These are phyloP conservation scores for Tetrahymena malaccensis DNA, from an alignment of 73 alveolate genomes.

Conservation along the genomic window DNA sequence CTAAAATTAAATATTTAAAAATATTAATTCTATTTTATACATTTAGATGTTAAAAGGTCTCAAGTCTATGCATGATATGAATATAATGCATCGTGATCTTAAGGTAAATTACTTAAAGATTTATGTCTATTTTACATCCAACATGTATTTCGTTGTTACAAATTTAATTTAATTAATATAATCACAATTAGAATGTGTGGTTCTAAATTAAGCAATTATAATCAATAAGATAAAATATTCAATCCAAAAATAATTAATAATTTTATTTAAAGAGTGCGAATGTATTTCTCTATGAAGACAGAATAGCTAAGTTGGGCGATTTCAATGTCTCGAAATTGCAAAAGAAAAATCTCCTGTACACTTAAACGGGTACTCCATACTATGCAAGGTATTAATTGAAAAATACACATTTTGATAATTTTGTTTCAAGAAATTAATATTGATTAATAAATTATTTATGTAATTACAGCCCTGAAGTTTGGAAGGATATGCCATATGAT, in stretches of 20 bases:
- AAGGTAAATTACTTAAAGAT: constrained; percentile 29
- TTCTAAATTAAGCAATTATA: not conserved
- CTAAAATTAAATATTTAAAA: not conserved
- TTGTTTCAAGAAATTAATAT: no score
- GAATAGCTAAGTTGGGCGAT: constrained; percentile 87
- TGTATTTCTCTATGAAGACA: constrained; percentile 71
- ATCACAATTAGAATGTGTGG: not conserved
- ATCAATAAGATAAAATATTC: not conserved
- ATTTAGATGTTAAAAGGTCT: constrained; percentile 59
- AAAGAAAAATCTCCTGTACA: constrained; percentile 68
- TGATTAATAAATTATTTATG: not conserved
- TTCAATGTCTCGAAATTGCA: constrained; percentile 83
- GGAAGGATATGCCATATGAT: constrained; percentile 59
- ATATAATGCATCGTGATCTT: constrained; percentile 77
- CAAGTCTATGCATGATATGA: constrained; percentile 63
- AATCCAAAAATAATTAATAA: not conserved
- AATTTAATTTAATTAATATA: no score
- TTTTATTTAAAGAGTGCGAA: constrained; percentile 61
- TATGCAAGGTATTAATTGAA: constrained; percentile 62
- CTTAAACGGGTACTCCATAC: constrained; percentile 96
- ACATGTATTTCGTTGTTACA: not conserved
- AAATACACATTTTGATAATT: not conserved
- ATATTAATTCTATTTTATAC: not conserved
- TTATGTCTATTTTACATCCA: not conserved
- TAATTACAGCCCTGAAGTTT: constrained; percentile 52